Percentiles rank a stretch among this genome's conserved stretches.
Evolutionary conservation across 352 stramenopile species (phyloP).

Genomic region (Phytophthora pini): DNA sequence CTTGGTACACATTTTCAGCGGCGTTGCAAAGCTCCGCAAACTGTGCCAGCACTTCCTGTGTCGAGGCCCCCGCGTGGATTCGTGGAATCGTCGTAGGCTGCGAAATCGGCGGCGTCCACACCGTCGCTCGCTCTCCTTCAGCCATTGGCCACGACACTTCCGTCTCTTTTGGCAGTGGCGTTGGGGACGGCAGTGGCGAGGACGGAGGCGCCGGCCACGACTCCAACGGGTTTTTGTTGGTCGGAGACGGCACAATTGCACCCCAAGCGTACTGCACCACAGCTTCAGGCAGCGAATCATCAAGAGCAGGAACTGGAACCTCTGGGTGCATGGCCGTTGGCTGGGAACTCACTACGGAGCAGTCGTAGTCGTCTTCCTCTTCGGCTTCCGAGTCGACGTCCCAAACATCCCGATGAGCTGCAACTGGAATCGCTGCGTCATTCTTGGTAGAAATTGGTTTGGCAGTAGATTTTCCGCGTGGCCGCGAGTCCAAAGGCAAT

Average conservation of each 20-base stretch:
- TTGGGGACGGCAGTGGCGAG: conserved; percentile 29
- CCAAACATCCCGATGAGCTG: conserved; percentile 20
- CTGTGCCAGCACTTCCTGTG: conserved; percentile 37
- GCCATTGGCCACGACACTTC: conserved; percentile 19
- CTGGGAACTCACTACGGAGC: conserved; percentile 20
- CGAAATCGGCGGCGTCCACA: conserved; percentile 27
- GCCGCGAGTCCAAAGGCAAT: conserved; percentile 11
- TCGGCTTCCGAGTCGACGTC: conserved; percentile 32
- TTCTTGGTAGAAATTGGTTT: conserved; percentile 5
- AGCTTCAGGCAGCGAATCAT: conserved; percentile 32
- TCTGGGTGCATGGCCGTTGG: conserved; percentile 13
- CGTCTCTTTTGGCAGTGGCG: conserved; percentile 19
- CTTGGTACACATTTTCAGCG: conserved; percentile 42
- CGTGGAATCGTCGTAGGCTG: conserved; percentile 32
- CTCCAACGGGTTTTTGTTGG: conserved; percentile 7
- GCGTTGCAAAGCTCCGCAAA: conserved; percentile 46
- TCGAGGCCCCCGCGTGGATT: conserved; percentile 35
- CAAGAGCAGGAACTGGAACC: conserved; percentile 3
- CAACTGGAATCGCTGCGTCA: conserved; percentile 8
- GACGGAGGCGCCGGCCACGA: conserved; percentile 33
- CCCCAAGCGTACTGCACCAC: conserved; percentile 45
- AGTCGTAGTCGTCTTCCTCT: conserved; percentile 22
- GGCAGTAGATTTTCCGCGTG: conserved; percentile 1
- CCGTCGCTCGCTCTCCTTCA: conserved; percentile 19
- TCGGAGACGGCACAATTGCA: conserved; percentile 31